A percentile compares a stretch with the other conserved stretches of the same genome.
phyloP scores from a whole-genome alignment of 192 early-diverging fungal genomes.

The Coemansia sp. region DNA sequence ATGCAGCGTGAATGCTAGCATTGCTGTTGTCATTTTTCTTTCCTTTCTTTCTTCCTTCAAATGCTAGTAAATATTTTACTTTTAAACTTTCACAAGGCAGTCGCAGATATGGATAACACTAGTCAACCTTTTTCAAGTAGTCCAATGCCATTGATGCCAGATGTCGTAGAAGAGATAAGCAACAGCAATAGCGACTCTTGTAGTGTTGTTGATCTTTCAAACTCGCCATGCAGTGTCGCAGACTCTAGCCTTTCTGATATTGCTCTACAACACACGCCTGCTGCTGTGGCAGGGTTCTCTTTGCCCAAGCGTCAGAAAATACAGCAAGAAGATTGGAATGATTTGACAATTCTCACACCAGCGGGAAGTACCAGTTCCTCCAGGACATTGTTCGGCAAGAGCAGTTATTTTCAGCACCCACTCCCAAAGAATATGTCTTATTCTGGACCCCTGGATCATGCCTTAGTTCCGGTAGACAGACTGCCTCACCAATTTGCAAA shows the following conservation, averaged over 20 bases:
- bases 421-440: neutral
- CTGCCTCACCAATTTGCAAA: constrained; percentile 16
- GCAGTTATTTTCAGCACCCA: neutral
- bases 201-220: neutral
- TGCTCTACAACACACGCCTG: too few relatives aligned
- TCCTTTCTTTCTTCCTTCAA: neutral
- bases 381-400: neutral
- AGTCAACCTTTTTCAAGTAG: neutral
- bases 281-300: constrained; percentile 13
- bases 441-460: neutral
- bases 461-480: constrained; percentile 8
- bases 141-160: neutral
- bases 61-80: neutral
- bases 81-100: neutral
- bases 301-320: neutral
- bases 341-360: neutral
- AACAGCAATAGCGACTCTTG: neutral
- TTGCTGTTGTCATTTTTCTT: neutral
- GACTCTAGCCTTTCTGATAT: neutral
- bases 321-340: neutral
- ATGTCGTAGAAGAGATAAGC: neutral
- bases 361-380: neutral
- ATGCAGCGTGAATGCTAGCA: too few relatives aligned
- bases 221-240: neutral
- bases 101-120: neutral